Percentiles rank a stretch among this genome's conserved stretches.
Conservation (phyloP, 192 early-diverging fungal genomes). For the Linnemannia schmuckeri region DNA sequence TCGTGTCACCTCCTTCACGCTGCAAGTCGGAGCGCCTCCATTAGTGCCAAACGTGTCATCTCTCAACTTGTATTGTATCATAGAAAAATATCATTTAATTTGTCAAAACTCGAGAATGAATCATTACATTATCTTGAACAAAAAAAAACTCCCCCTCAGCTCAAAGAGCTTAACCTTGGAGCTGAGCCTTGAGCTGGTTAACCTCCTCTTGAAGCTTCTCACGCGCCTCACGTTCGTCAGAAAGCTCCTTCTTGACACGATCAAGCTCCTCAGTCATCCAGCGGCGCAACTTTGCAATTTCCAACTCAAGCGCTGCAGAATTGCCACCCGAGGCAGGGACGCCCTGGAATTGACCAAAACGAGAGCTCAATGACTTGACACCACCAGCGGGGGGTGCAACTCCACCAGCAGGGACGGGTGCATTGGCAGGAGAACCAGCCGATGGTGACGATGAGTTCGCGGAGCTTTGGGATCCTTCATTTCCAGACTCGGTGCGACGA, state of each 20-base stretch:
- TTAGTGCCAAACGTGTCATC: no score
- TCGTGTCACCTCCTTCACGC: no score
- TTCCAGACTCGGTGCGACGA: conserved; percentile 21
- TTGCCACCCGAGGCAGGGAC: conserved; percentile 45
- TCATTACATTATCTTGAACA: neutral
- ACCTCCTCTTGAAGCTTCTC: conserved; percentile 44
- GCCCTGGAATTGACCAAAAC: conserved; percentile 58
- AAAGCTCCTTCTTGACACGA: conserved; percentile 46
- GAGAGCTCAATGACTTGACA: conserved; percentile 51
- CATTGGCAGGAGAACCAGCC: conserved; percentile 9
- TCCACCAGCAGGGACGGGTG: neutral
- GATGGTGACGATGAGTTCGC: neutral
- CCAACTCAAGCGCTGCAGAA: conserved; percentile 42
- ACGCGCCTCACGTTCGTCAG: conserved; percentile 53
- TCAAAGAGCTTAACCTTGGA: conserved; percentile 28
- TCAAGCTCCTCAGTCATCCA: conserved; percentile 59
- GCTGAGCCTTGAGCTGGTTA: conserved; percentile 29
- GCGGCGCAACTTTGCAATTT: conserved; percentile 51
- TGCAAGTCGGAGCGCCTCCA: no score
- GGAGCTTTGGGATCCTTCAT: conserved; percentile 17
- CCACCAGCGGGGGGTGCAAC: conserved; percentile 45
- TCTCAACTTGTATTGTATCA: neutral
- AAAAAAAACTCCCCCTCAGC: neutral
- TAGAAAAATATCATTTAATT: neutral
- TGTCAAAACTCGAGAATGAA: neutral